These are phyloP conservation scores for Aspergillus ellipticus DNA, from an alignment of 495 filamentous ascomycete genomes.

Conservation along the genomic window DNA sequence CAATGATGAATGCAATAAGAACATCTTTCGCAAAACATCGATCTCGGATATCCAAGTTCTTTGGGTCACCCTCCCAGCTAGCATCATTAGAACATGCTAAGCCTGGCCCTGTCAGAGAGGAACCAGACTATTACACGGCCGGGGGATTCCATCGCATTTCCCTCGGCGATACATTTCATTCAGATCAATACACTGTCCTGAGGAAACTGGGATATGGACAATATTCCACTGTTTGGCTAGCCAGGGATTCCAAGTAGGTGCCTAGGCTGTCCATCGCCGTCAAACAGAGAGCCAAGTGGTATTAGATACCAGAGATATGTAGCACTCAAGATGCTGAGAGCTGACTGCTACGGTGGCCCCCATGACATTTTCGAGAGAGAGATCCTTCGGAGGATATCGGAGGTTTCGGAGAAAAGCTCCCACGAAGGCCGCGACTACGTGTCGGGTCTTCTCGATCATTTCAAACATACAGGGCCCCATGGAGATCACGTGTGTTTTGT, in stretches of 20 bases:
- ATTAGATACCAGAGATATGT: constrained; percentile 21
- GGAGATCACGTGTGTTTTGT: constrained; percentile 29
- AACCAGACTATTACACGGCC: constrained; percentile 65
- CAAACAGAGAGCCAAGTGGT: constrained; percentile 3
- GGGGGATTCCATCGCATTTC: constrained; percentile 81
- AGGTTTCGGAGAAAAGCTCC: constrained; percentile 44
- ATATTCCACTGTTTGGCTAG: constrained; percentile 84
- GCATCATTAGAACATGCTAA: constrained; percentile 16
- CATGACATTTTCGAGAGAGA: constrained; percentile 25
- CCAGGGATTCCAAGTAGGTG: constrained; percentile 29
- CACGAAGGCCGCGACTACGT: constrained; percentile 26
- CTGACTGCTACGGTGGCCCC: constrained; percentile 26
- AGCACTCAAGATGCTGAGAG: constrained; percentile 33
- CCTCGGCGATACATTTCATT: constrained; percentile 79
- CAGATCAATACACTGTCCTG: constrained; percentile 77
- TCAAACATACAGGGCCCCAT: constrained; percentile 31
- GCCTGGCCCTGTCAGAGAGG: constrained; percentile 27
- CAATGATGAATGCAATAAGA: neutral
- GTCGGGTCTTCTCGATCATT: constrained; percentile 26
- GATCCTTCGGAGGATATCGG: constrained; percentile 19
- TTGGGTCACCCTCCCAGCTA: neutral
- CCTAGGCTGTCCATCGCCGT: neutral
- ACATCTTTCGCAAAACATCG: neutral
- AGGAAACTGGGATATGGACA: constrained; percentile 89
- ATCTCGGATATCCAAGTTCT: neutral